Evolutionary conservation across 2,329 filamentous ascomycete genomes (phyloP).

Genomic region (Lizonia empirigonia): DNA sequence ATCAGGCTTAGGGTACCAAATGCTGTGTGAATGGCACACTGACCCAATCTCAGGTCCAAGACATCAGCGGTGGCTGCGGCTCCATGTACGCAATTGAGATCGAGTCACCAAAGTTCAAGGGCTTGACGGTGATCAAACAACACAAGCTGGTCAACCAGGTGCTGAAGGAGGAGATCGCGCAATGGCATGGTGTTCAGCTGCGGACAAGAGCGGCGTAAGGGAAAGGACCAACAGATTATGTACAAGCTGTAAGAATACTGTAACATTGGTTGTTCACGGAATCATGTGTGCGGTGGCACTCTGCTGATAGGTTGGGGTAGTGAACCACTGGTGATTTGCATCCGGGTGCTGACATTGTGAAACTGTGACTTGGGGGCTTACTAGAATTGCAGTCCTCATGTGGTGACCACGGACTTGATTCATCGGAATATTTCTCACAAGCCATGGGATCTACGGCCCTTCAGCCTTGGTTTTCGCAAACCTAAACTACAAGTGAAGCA

Average conservation of each 20-base stretch:
- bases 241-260: constrained; percentile 15
- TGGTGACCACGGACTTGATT: background rate
- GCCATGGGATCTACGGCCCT: too few species aligned
- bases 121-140: constrained; percentile 76
- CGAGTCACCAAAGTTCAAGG: constrained; percentile 71
- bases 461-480: too few species aligned
- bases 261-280: constrained; percentile 7
- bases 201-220: constrained; percentile 64
- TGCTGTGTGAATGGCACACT: constrained; percentile 8
- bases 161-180: constrained; percentile 75
- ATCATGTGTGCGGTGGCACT: background rate
- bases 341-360: background rate
- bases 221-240: constrained; percentile 1
- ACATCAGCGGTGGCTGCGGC: constrained; percentile 82
- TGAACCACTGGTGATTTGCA: background rate
- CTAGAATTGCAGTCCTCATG: background rate
- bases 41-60: constrained; percentile 61
- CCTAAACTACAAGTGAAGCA: too few species aligned
- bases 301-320: background rate
- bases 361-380: background rate
- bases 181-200: constrained; percentile 83
- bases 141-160: constrained; percentile 79
- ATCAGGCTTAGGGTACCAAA: background rate
- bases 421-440: too few species aligned
- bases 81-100: constrained; percentile 88